Conservation (phyloP, 306 rosid species). For the Cucumis sativus region DNA sequence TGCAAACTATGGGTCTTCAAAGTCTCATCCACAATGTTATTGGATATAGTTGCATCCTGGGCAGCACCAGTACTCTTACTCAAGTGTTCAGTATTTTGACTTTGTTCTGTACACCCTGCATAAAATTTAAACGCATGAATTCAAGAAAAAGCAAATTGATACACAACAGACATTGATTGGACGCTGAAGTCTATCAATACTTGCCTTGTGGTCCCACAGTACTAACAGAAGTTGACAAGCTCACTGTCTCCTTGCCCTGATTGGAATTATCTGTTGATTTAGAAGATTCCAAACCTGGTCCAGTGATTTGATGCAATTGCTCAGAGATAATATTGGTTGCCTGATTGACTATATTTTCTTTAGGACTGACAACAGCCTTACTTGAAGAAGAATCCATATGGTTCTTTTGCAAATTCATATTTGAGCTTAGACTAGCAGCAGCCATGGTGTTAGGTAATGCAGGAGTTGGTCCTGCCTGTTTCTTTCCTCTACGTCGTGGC, state of each 20-base stretch:
- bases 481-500: slow-evolving; percentile 79
- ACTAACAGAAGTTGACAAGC: slow-evolving; percentile 29
- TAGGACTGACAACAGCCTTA: slow-evolving; percentile 16
- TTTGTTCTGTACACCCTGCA: slow-evolving; percentile 45
- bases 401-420: slow-evolving; percentile 23
- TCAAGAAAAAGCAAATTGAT: background rate
- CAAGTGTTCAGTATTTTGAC: slow-evolving; percentile 25
- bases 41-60: slow-evolving; percentile 16
- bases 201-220: slow-evolving; percentile 28
- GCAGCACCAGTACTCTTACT: slow-evolving; percentile 17
- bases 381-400: slow-evolving; percentile 21
- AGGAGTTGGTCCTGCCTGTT: slow-evolving; percentile 26
- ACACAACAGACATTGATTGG: background rate
- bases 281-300: slow-evolving; percentile 24
- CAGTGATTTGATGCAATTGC: slow-evolving; percentile 19
- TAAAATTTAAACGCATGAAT: slow-evolving; percentile 15
- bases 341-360: slow-evolving; percentile 17
- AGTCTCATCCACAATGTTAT: slow-evolving; percentile 18
- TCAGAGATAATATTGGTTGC: slow-evolving; percentile 20
- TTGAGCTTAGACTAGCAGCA: slow-evolving; percentile 29
- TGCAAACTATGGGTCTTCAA: slow-evolving; percentile 21
- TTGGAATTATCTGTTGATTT: slow-evolving; percentile 22
- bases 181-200: slow-evolving; percentile 6
- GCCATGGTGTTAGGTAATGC: slow-evolving; percentile 29
- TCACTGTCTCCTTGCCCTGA: slow-evolving; percentile 25